A percentile compares a stretch with the other conserved stretches of the same genome.
Evolutionary conservation across 441 rosid species (phyloP).

Genomic region (Populus trichocarpa): DNA sequence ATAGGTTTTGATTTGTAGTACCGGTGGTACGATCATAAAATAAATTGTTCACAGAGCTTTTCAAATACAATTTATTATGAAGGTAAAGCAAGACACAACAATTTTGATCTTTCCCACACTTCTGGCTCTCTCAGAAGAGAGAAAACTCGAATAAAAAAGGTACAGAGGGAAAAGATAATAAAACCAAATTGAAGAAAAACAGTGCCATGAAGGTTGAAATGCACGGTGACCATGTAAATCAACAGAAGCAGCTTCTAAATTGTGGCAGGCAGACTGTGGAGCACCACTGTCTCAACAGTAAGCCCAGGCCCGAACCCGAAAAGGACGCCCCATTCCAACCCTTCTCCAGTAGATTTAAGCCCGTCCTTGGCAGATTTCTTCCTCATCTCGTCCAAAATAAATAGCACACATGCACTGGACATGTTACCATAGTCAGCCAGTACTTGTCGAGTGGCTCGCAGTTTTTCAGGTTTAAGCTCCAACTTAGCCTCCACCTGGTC

Average conservation of each 20-base stretch:
- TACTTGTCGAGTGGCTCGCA: conserved; percentile 28
- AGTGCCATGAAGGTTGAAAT: not conserved
- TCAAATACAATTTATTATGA: not conserved
- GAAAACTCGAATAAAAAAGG: not conserved
- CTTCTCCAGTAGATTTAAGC: conserved; percentile 36
- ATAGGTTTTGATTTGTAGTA: not conserved
- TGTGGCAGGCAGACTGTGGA: conserved; percentile 27
- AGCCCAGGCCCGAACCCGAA: conserved; percentile 54
- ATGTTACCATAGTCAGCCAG: conserved; percentile 43
- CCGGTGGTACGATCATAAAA: not conserved
- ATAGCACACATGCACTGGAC: conserved; percentile 43
- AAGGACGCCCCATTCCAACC: conserved; percentile 48
- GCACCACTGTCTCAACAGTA: conserved; percentile 45
- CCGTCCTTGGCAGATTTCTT: conserved; percentile 31
- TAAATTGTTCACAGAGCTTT: not conserved
- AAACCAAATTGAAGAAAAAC: too few species aligned
- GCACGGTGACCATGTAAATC: not conserved
- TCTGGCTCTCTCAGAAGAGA: not conserved
- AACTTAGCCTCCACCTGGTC: conserved; percentile 35
- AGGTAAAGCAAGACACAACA: not conserved
- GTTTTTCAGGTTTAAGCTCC: conserved; percentile 34
- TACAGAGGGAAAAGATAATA: not conserved
- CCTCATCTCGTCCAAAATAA: conserved; percentile 44
- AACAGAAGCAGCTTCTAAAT: not conserved
- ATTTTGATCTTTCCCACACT: not conserved